Conservation (phyloP, 768 basidiomycete species). For the Tremella mesenterica region DNA sequence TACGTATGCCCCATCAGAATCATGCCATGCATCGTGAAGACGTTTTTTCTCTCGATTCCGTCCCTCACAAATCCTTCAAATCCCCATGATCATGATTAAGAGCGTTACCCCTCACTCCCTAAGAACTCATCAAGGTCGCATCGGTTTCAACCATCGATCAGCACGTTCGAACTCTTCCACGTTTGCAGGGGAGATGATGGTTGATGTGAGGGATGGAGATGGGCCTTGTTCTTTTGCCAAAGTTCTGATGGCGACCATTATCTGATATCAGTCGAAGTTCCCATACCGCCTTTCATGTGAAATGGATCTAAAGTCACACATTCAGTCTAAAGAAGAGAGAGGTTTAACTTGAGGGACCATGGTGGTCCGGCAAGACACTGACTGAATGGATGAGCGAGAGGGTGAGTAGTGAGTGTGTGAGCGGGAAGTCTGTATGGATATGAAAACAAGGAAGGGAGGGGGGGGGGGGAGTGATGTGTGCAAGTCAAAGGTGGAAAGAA, state of each 20-base stretch:
- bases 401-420: constrained; percentile 1
- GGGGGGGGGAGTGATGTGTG: background rate
- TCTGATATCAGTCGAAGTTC: constrained; percentile 22
- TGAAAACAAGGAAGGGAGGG: constrained; percentile 3
- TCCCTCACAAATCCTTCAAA: too few species aligned
- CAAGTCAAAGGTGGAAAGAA: constrained; percentile 1
- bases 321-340: too few species aligned
- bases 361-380: too few species aligned
- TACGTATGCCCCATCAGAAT: too few species aligned
- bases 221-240: constrained; percentile 54
- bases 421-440: constrained; percentile 14
- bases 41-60: too few species aligned
- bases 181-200: constrained; percentile 70
- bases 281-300: too few species aligned
- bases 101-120: too few species aligned
- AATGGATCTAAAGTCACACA: too few species aligned
- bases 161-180: constrained; percentile 94
- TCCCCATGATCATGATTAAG: too few species aligned
- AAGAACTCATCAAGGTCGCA: constrained; percentile 21
- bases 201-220: constrained; percentile 48
- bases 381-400: too few species aligned
- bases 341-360: too few species aligned
- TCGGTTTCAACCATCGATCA: constrained; percentile 80
- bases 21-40: too few species aligned
- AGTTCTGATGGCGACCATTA: constrained; percentile 74